Percentiles rank a stretch among this genome's conserved stretches.
These are phyloP conservation scores for Detonula confervacea DNA, from an alignment of 352 stramenopile genomes.

Conservation along the genomic window DNA sequence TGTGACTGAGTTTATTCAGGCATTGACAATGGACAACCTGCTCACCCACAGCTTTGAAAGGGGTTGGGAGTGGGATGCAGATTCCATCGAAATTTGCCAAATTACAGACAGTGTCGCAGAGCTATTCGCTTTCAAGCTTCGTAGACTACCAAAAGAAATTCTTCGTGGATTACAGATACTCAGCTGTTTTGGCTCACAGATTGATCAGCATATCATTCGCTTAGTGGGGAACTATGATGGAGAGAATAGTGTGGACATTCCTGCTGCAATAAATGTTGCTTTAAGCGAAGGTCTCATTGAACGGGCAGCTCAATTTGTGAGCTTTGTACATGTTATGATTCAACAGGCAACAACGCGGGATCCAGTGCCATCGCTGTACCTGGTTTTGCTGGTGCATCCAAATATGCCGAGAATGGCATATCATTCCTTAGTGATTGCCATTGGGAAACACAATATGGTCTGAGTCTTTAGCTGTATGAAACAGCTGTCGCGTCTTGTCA, in stretches of 20 bases:
- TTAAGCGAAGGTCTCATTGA: slow-evolving; percentile 29
- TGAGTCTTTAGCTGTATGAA: slow-evolving; percentile 34
- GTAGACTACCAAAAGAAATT: slow-evolving; percentile 16
- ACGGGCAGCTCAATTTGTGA: slow-evolving; percentile 7
- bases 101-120: slow-evolving; percentile 41
- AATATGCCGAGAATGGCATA: slow-evolving; percentile 36
- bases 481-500: slow-evolving; percentile 25
- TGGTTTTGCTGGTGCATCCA: slow-evolving; percentile 24
- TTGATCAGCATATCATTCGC: slow-evolving; percentile 21
- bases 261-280: slow-evolving; percentile 16
- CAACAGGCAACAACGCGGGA: slow-evolving; percentile 31
- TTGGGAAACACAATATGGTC: slow-evolving; percentile 42
- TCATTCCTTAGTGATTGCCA: slow-evolving; percentile 25
- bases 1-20: slow-evolving; percentile 39
- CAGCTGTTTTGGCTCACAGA: slow-evolving; percentile 29
- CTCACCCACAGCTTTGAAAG: slow-evolving; percentile 30
- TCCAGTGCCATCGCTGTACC: slow-evolving; percentile 27
- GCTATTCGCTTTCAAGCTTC: slow-evolving; percentile 27
- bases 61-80: slow-evolving; percentile 44
- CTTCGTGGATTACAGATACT: slow-evolving; percentile 35
- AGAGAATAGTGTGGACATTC: slow-evolving; percentile 31
- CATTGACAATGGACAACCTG: slow-evolving; percentile 35
- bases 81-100: slow-evolving; percentile 34
- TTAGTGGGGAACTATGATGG: slow-evolving; percentile 36
- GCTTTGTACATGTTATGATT: slow-evolving; percentile 33